These are phyloP conservation scores for Xerocomus amazonicus DNA, from an alignment of 1,284 basidiomycete genomes.

Conservation along the genomic window DNA sequence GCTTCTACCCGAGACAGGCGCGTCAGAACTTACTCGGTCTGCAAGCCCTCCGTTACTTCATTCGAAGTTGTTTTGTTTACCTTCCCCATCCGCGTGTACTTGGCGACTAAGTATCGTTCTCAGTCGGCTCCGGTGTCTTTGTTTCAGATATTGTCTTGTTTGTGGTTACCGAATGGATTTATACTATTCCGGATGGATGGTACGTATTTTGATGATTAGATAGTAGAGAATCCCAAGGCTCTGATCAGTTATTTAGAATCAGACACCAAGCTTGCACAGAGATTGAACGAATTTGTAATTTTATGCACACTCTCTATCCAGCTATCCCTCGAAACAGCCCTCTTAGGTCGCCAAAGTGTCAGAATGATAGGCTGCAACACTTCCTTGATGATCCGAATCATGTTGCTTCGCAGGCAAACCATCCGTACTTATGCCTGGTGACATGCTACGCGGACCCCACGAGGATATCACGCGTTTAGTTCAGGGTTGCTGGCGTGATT, in stretches of 20 bases:
- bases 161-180: conserved; percentile 16
- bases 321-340: too few relatives aligned
- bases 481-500: too few relatives aligned
- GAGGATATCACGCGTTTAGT: too few relatives aligned
- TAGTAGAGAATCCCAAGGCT: background rate
- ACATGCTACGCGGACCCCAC: too few relatives aligned
- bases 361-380: too few relatives aligned
- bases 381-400: too few relatives aligned
- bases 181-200: background rate
- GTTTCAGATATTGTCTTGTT: conserved; percentile 22
- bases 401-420: too few relatives aligned
- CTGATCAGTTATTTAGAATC: background rate
- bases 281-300: too few relatives aligned
- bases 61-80: conserved; percentile 14
- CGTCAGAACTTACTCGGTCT: background rate
- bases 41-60: conserved; percentile 11
- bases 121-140: conserved; percentile 38
- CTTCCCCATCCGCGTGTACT: conserved; percentile 36
- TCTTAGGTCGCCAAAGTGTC: background rate
- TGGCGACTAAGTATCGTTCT: conserved; percentile 40
- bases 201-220: background rate
- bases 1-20: background rate
- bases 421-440: too few relatives aligned
- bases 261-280: background rate
- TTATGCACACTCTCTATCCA: too few relatives aligned